phyloP scores from a whole-genome alignment of 2,329 filamentous ascomycete genomes.

The Verticillium alfalfae region DNA sequence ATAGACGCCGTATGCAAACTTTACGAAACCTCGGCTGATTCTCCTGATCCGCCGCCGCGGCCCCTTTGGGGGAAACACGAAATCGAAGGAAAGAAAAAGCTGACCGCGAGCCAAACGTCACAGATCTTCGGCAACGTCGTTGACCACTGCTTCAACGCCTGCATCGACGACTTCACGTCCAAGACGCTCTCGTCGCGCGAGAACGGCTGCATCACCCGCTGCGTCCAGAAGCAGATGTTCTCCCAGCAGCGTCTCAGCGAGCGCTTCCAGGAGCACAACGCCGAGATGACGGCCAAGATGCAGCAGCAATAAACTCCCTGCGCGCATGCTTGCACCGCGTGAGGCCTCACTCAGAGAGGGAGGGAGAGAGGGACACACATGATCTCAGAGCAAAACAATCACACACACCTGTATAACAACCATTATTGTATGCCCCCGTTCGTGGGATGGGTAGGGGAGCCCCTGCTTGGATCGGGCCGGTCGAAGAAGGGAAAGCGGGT shows the following conservation, averaged over 20 bases:
- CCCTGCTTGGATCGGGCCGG: not conserved
- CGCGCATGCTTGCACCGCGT: not conserved
- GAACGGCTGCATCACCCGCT: conserved; percentile 86
- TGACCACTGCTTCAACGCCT: conserved; percentile 91
- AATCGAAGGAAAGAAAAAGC: not conserved
- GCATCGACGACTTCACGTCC: conserved; percentile 97
- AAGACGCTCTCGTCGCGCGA: conserved; percentile 87
- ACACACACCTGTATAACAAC: conserved; percentile 6
- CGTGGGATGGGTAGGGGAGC: not conserved
- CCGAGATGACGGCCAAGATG: conserved; percentile 52
- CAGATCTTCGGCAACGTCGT: conserved; percentile 63
- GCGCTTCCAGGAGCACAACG: conserved; percentile 73
- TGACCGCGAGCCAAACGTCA: conserved; percentile 2
- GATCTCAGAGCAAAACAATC: not conserved
- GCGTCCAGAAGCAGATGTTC: conserved; percentile 95
- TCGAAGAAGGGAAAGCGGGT: not conserved
- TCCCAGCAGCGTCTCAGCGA: conserved; percentile 84
- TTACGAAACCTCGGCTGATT: not conserved
- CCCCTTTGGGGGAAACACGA: too few relatives aligned
- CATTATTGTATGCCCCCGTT: conserved; percentile 2
- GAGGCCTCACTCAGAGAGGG: not conserved
- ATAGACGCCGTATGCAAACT: too few relatives aligned
- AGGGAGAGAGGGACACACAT: not conserved
- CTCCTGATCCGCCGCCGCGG: not conserved
- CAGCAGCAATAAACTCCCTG: conserved; percentile 31